Base-by-base conservation (phyloP, 176 grass and related monocot species). In the Puccinellia tenuiflora region DNA sequence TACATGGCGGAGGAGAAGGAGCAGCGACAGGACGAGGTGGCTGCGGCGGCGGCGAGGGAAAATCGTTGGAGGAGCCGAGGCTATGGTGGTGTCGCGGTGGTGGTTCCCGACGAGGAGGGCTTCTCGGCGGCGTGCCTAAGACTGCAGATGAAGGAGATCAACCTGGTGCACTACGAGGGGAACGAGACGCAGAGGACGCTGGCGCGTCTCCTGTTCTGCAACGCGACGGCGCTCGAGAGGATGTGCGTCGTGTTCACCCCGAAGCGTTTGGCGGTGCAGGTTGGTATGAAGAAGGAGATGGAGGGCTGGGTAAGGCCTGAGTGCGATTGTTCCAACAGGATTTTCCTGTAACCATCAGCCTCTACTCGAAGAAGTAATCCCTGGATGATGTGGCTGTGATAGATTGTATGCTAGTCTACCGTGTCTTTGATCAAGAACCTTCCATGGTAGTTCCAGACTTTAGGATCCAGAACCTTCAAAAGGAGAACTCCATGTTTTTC, bases 161-260 rank as follows among this genome's bases (percentile, higher is more conserved):
- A 40, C 82, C 47, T 84, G 43, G 82, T 76, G 45, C 82, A 84
- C 9, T 84, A 77, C 60, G 22, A 76, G 6, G 72, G 71, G 0
- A 74, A 62, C 22, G 37, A 4, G 57, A 48, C 72, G 6, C 82
- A 84, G 33, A 84, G 82, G 31, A 17, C n/a, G 22, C 45, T 67
- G 31, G 72, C 73, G 22, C 64, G 64, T 25, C 63, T 66, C 43
- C 45, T 84, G 15, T 48, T 84, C 0, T 8, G 15, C 31, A 84
- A 72, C 25, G 80, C 80, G 6, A 7, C 18, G 9, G 31, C 7
- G 6, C 1, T 84, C 0, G 22, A 84, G 0, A 21, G 1, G 9
- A 5, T 84, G 12, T 47, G 52, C 1, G 74, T 73, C 1, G 45
- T 3, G 4, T 31, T 84, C 16, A 10, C 18, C 0, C 7, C 21